Evolutionary conservation across 2,329 filamentous ascomycete genomes (phyloP).

Genomic region (Ascosphaera apis): DNA sequence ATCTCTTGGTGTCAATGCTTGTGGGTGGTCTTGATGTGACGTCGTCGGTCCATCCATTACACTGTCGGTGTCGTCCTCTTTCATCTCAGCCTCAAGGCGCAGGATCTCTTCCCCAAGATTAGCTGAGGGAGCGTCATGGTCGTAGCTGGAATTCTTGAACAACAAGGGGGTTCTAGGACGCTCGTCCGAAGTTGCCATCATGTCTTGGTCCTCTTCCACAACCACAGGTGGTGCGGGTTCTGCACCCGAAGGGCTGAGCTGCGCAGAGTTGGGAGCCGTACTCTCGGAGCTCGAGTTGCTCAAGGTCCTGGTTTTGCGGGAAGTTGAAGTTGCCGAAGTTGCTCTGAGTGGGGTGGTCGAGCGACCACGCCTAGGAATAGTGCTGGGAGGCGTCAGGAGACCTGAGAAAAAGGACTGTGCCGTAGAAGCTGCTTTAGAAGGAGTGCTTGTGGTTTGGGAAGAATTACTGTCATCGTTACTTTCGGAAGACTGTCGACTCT

Average conservation of each 20-base stretch:
- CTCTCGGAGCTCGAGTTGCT: slow-evolving; percentile 13
- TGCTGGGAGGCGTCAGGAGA: slow-evolving; percentile 70
- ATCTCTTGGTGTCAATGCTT: slow-evolving; percentile 2
- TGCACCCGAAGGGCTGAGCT: slow-evolving; percentile 8
- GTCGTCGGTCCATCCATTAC: slow-evolving; percentile 12
- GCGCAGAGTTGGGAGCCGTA: slow-evolving; percentile 13
- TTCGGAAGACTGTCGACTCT: slow-evolving; percentile 23
- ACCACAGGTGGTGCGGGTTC: slow-evolving; percentile 9
- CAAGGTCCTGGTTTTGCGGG: slow-evolving; percentile 9
- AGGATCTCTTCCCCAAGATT: slow-evolving; percentile 25
- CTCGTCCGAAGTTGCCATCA: slow-evolving; percentile 9
- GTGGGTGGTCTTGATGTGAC: not conserved
- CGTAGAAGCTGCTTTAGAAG: slow-evolving; percentile 31
- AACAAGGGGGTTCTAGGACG: slow-evolving; percentile 29
- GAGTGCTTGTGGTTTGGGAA: slow-evolving; percentile 20
- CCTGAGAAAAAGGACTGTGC: slow-evolving; percentile 48
- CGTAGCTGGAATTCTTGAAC: slow-evolving; percentile 32
- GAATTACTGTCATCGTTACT: slow-evolving; percentile 22
- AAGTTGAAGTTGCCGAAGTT: slow-evolving; percentile 14
- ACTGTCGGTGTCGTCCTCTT: slow-evolving; percentile 27
- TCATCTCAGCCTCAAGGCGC: no score
- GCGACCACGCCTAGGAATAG: no score
- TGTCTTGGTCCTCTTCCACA: slow-evolving; percentile 11
- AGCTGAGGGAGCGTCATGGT: slow-evolving; percentile 32
- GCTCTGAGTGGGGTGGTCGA: slow-evolving; percentile 38